Evolutionary conservation across 805 yeast genomes (phyloP).

Genomic region (Zygosaccharomyces pseudorouxii): DNA sequence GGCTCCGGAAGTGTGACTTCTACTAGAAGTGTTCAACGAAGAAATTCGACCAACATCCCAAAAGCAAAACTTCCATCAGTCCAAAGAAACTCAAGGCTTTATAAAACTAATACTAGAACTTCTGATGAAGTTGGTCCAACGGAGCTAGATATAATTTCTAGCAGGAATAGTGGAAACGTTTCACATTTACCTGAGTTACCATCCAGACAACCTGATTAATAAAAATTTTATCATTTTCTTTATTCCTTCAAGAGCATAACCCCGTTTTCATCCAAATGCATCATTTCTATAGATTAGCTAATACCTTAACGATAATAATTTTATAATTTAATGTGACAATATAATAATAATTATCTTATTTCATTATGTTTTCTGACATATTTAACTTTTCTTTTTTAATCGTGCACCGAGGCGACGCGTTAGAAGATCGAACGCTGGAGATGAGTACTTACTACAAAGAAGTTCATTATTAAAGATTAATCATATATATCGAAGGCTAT

Average conservation of each 20-base stretch:
- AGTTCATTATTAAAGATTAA: not conserved
- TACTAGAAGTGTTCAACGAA: not conserved
- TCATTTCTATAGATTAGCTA: not conserved
- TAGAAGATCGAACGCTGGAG: not conserved
- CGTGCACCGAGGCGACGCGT: slow-evolving; percentile 4
- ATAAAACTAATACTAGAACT: not conserved
- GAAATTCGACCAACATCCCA: not conserved
- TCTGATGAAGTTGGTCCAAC: not conserved
- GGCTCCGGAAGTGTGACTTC: not conserved
- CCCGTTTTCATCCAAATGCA: not conserved
- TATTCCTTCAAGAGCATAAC: too few relatives aligned
- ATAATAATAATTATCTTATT: not conserved
- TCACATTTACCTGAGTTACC: not conserved
- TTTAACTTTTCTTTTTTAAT: not conserved
- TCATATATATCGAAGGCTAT: not conserved
- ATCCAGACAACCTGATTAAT: too few relatives aligned
- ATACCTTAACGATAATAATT: not conserved
- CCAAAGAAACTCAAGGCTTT: not conserved
- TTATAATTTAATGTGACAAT: not conserved
- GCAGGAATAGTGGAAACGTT: not conserved
- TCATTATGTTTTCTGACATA: not conserved
- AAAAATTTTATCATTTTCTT: too few relatives aligned
- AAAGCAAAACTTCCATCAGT: not conserved
- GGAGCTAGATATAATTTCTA: not conserved
- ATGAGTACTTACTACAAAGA: not conserved